A percentile compares a stretch with the other conserved stretches of the same genome.
Evolutionary conservation across 768 basidiomycete genomes (phyloP).

Genomic region (Pleurotus salmoneostramineus): DNA sequence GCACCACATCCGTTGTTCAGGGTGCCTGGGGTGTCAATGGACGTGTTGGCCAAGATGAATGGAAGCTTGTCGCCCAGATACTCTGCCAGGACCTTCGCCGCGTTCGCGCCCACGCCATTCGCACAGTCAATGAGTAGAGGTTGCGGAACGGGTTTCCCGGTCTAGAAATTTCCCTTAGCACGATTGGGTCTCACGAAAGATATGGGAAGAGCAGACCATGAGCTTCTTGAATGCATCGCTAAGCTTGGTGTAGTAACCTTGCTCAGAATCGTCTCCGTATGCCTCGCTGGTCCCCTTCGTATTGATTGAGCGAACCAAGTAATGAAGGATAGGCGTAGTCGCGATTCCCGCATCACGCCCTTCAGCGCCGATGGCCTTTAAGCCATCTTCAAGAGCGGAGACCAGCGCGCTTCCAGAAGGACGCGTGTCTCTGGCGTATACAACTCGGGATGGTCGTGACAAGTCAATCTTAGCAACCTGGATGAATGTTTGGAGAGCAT

Average conservation of each 20-base stretch:
- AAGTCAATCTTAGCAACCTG: slow-evolving; percentile 70
- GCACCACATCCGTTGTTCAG: slow-evolving; percentile 91
- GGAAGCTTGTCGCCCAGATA: slow-evolving; percentile 59
- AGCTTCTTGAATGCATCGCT: slow-evolving; percentile 81
- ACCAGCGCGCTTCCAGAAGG: slow-evolving; percentile 80
- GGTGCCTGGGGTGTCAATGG: slow-evolving; percentile 57
- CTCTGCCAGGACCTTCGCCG: slow-evolving; percentile 56
- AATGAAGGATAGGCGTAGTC: slow-evolving; percentile 95
- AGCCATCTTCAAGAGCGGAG: slow-evolving; percentile 75
- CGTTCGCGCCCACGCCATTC: slow-evolving; percentile 91
- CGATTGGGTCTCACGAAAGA: slow-evolving; percentile 2
- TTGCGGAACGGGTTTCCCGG: slow-evolving; percentile 50
- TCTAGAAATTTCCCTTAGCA: slow-evolving; percentile 29
- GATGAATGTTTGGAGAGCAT: slow-evolving; percentile 59
- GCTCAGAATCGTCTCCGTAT: slow-evolving; percentile 77
- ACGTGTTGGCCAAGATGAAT: slow-evolving; percentile 67
- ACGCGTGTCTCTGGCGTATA: slow-evolving; percentile 92
- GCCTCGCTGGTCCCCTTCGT: slow-evolving; percentile 73
- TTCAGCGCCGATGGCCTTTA: slow-evolving; percentile 68
- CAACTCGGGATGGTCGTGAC: slow-evolving; percentile 71
- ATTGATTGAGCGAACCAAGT: slow-evolving; percentile 88
- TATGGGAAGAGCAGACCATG: slow-evolving; percentile 52
- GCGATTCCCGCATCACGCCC: slow-evolving; percentile 76
- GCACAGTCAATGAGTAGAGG: slow-evolving; percentile 91
- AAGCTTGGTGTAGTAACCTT: slow-evolving; percentile 84